Evolutionary conservation across 805 yeast species (phyloP), one percentile per base, ranked within the genome.

Genomic region (Jamesozyma gamospora): DNA sequence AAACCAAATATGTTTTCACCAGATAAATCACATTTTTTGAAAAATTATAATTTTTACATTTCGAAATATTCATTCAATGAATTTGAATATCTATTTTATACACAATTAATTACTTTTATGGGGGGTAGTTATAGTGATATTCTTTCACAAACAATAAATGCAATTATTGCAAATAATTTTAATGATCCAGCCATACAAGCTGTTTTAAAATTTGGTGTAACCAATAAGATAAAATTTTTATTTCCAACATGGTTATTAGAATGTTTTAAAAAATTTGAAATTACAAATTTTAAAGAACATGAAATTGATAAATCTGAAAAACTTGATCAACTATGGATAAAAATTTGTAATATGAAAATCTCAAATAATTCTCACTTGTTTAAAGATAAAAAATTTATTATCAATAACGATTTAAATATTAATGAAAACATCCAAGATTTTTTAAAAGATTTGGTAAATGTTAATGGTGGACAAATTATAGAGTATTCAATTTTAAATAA

Each of bases 231-330:
- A 30, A 67, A 70, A 36, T 69, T 79, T 13, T 90, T 87, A 4
- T 64, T 71, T 3, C 92, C 95, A 0, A 74, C 75, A 19, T 88
- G 95, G 95, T 60, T 88, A n/a, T 79, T 78, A 40, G 32, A 29
- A 29, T 29, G 18, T 29, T 29, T 29, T 14, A 29, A 29, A 17
- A 29, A 11, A 14, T 9, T 11, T n/a, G 11, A 15, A 29, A 10
- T 29, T 14, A 6, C n/a, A 29, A 17, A 29, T 29, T n/a, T 14
- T 29, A 9, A 10, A 15, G 15, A 29, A 4, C 32, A 29, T 29
- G 32, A n/a, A 29, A n/a, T 29, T 4, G 17, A n/a, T 29, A 7
- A 14, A n/a, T 11, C 9, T 4, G 7, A 14, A 9, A 14, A 4
- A n/a, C 15, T 14, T n/a, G 10, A 29, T 9, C 9, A 10, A n/a